Evolutionary conservation across 164 flowering plant genomes (phyloP).

Genomic region (Chimonanthus praecox): DNA sequence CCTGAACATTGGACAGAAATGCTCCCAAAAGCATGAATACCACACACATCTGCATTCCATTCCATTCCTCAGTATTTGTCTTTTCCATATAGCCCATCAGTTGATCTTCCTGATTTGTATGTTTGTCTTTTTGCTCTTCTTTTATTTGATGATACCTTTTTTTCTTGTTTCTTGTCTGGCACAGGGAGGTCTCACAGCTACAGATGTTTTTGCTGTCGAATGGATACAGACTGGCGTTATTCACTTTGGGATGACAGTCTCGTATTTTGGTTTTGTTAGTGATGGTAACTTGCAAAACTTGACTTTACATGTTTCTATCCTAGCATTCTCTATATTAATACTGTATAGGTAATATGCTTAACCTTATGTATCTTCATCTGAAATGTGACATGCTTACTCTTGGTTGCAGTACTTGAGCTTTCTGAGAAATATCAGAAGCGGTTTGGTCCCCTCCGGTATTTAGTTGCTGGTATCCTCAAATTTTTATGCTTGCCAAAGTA

Average conservation of each 20-base stretch:
- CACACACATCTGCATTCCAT: too few relatives aligned
- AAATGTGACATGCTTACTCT: not conserved
- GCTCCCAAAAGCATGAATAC: too few relatives aligned
- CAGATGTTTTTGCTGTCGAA: slow-evolving; percentile 95
- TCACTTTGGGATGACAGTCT: slow-evolving; percentile 93
- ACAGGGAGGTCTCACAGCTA: slow-evolving; percentile 98
- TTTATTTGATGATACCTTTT: not conserved
- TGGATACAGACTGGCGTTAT: slow-evolving; percentile 85
- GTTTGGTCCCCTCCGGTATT: slow-evolving; percentile 93
- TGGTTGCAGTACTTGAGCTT: slow-evolving; percentile 79
- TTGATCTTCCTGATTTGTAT: too few relatives aligned
- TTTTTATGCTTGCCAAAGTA: slow-evolving; percentile 92
- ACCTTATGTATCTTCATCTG: not conserved
- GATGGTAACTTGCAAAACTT: slow-evolving; percentile 57
- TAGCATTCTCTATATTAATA: not conserved
- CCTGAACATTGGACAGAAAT: too few relatives aligned
- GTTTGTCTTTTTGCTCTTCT: not conserved
- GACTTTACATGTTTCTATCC: too few relatives aligned
- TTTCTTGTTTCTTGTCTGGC: slow-evolving; percentile 14
- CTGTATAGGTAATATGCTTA: not conserved
- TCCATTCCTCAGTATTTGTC: too few relatives aligned
- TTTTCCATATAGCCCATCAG: too few relatives aligned
- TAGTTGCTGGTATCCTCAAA: slow-evolving; percentile 94
- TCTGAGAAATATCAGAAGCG: slow-evolving; percentile 97
- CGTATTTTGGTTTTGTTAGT: slow-evolving; percentile 95